These are phyloP conservation scores for Umbelopsis sp. DNA, from an alignment of 371 early-diverging fungal genomes.

Conservation along the genomic window DNA sequence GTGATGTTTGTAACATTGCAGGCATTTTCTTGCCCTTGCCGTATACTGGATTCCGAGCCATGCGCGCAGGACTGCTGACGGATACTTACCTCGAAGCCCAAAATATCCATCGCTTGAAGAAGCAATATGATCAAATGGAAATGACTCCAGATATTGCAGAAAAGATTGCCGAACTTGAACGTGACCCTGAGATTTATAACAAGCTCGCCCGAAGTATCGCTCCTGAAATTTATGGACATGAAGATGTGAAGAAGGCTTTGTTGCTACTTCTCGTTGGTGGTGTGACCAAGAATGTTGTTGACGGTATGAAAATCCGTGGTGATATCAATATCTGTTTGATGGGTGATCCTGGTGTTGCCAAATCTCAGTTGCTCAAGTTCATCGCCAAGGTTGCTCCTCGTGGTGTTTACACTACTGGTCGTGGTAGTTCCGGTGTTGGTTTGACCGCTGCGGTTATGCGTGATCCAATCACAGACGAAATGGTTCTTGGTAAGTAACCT, in stretches of 20 bases:
- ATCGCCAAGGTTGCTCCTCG: constrained; percentile 86
- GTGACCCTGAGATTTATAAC: constrained; percentile 80
- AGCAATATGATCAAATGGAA: constrained; percentile 85
- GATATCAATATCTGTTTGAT: constrained; percentile 98
- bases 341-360: constrained; percentile 99
- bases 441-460: constrained; percentile 89
- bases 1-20: constrained; percentile 87
- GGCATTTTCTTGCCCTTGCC: constrained; percentile 97
- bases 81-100: constrained; percentile 96
- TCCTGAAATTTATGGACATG: constrained; percentile 97
- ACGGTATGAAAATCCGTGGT: constrained; percentile 92
- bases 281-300: constrained; percentile 80
- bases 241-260: constrained; percentile 94
- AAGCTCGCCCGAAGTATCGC: constrained; percentile 93
- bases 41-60: constrained; percentile 91
- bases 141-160: constrained; percentile 64
- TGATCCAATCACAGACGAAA: constrained; percentile 87
- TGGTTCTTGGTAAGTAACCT: constrained; percentile 68
- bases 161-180: constrained; percentile 63
- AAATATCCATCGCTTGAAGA: constrained; percentile 84
- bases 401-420: constrained; percentile 94
- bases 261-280: constrained; percentile 91
- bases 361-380: constrained; percentile 90
- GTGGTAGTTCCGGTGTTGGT: constrained; percentile 95
- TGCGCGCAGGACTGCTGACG: constrained; percentile 94